A percentile compares a stretch with the other conserved stretches of the same genome.
Conservation (phyloP, 1,139 yeast genomes). For the Sugiyamaella castrensis region DNA sequence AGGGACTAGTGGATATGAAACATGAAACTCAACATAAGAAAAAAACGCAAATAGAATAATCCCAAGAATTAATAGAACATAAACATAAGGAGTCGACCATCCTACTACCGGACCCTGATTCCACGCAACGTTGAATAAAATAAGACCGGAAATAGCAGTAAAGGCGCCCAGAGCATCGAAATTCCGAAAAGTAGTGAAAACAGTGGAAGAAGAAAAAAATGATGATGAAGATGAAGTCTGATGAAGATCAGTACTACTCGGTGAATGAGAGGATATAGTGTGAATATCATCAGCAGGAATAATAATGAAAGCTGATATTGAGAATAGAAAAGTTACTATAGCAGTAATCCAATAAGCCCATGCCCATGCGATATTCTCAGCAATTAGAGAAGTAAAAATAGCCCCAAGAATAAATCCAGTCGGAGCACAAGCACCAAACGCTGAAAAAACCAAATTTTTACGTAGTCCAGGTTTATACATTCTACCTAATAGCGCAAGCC, state of each 20-base stretch:
- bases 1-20: slow-evolving; percentile 48
- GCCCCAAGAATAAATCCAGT: slow-evolving; percentile 54
- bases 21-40: slow-evolving; percentile 39
- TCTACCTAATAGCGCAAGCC: slow-evolving; percentile 53
- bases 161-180: slow-evolving; percentile 51
- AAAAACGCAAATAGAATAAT: slow-evolving; percentile 41
- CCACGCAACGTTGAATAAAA: slow-evolving; percentile 55
- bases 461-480: slow-evolving; percentile 47
- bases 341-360: slow-evolving; percentile 52
- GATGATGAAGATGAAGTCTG: slow-evolving; percentile 14
- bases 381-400: slow-evolving; percentile 46
- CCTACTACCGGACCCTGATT: slow-evolving; percentile 63
- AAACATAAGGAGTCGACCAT: slow-evolving; percentile 52
- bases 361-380: slow-evolving; percentile 48
- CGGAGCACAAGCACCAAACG: slow-evolving; percentile 61
- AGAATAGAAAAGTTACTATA: slow-evolving; percentile 38
- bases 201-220: no score
- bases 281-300: slow-evolving; percentile 52
- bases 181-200: slow-evolving; percentile 23
- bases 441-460: slow-evolving; percentile 45
- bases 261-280: slow-evolving; percentile 43
- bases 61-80: slow-evolving; percentile 51
- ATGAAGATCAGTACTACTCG: slow-evolving; percentile 33
- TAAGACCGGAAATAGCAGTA: slow-evolving; percentile 48
- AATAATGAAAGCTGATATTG: slow-evolving; percentile 38